phyloP scores from a whole-genome alignment of 768 basidiomycete genomes.

The Termitomyces sp. region DNA sequence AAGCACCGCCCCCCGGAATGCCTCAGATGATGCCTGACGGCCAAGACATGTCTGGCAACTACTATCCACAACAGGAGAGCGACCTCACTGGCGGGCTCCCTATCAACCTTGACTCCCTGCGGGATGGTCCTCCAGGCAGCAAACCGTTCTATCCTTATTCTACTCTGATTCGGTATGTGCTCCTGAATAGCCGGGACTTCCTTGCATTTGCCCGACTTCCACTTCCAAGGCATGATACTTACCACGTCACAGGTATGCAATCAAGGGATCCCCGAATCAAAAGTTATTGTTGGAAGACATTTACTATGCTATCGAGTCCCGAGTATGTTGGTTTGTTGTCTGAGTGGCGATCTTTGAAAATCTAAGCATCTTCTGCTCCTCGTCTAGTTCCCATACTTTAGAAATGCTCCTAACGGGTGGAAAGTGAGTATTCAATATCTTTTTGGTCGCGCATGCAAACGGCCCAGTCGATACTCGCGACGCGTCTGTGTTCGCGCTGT shows the following conservation, averaged over 20 bases:
- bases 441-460: conserved; percentile 1
- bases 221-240: conserved; percentile 8
- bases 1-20: conserved; percentile 51
- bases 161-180: conserved; percentile 78
- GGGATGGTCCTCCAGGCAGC: conserved; percentile 84
- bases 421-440: conserved; percentile 53
- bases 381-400: conserved; percentile 81
- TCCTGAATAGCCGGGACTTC: background rate
- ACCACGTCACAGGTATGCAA: conserved; percentile 63
- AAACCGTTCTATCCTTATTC: conserved; percentile 93
- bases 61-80: conserved; percentile 65
- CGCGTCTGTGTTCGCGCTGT: conserved; percentile 57
- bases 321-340: conserved; percentile 46
- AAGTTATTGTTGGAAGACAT: conserved; percentile 86
- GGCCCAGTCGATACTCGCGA: conserved; percentile 8
- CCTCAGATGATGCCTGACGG: conserved; percentile 62
- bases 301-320: conserved; percentile 87
- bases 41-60: conserved; percentile 56
- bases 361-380: conserved; percentile 4
- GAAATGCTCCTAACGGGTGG: conserved; percentile 87
- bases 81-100: conserved; percentile 83
- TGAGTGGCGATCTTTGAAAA: background rate
- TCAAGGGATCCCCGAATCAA: conserved; percentile 87
- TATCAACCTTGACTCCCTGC: conserved; percentile 81
- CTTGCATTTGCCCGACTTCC: conserved; percentile 13